Percentiles rank a stretch among this genome's conserved stretches.
These are phyloP conservation scores for Cucurbita pepo DNA, from an alignment of 306 rosid species.

Conservation along the genomic window DNA sequence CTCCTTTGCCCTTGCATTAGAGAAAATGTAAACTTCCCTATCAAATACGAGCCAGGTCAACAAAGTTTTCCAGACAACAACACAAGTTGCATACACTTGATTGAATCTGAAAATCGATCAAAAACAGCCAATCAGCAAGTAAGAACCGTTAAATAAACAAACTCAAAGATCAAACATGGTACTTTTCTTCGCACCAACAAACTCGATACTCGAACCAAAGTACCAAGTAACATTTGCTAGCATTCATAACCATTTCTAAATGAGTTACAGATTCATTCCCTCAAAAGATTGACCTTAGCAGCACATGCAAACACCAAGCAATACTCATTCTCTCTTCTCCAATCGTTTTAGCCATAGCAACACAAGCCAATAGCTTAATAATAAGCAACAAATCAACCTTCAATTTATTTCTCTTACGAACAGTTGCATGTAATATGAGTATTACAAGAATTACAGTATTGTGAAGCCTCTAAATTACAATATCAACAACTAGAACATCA, in stretches of 20 bases:
- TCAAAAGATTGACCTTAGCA: not conserved
- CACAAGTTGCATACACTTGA: constrained; percentile 8
- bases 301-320: not conserved
- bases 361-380: not conserved
- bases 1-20: constrained; percentile 97
- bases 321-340: not conserved
- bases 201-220: not conserved
- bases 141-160: not conserved
- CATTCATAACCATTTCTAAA: not conserved
- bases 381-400: not conserved
- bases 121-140: constrained; percentile 11
- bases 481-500: not conserved
- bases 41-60: constrained; percentile 9
- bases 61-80: constrained; percentile 8
- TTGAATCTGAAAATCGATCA: constrained; percentile 26
- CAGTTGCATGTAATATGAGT: not conserved
- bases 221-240: not conserved
- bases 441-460: no score
- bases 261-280: not conserved
- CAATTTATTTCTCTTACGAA: not conserved
- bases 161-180: not conserved
- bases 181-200: not conserved
- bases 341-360: not conserved
- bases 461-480: not conserved
- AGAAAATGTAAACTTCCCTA: constrained; percentile 16